Conservation (phyloP, 805 yeast genomes). For the Ogataea angusta region DNA sequence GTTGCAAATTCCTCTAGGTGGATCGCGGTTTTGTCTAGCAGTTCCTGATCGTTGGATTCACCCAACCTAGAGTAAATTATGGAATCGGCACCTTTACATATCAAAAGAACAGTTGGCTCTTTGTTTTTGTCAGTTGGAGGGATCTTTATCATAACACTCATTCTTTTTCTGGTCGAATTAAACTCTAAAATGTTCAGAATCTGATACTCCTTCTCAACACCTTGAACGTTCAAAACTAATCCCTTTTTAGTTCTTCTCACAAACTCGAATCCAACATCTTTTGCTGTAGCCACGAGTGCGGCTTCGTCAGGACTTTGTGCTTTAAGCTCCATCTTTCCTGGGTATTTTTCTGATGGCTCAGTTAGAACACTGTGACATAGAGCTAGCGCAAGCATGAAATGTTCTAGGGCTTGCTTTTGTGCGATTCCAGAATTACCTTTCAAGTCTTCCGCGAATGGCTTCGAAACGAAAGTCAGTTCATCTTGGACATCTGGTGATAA, state of each 20-base stretch:
- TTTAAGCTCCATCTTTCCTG: slow-evolving; percentile 53
- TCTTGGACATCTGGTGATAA: slow-evolving; percentile 40
- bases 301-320: slow-evolving; percentile 90
- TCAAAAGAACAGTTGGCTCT: slow-evolving; percentile 58
- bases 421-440: slow-evolving; percentile 45
- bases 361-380: slow-evolving; percentile 76
- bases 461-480: slow-evolving; percentile 68
- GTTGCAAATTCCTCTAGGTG: slow-evolving; percentile 78
- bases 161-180: slow-evolving; percentile 82
- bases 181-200: slow-evolving; percentile 70
- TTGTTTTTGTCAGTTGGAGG: slow-evolving; percentile 46
- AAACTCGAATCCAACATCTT: slow-evolving; percentile 72
- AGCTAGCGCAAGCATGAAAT: slow-evolving; percentile 73
- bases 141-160: slow-evolving; percentile 76
- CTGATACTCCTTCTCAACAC: slow-evolving; percentile 66
- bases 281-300: slow-evolving; percentile 77
- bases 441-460: slow-evolving; percentile 61
- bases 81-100: slow-evolving; percentile 86
- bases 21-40: slow-evolving; percentile 59
- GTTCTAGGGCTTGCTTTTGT: slow-evolving; percentile 61
- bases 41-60: slow-evolving; percentile 40
- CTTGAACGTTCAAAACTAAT: slow-evolving; percentile 63
- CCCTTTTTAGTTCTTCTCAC: slow-evolving; percentile 66
- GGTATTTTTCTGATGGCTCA: slow-evolving; percentile 60
- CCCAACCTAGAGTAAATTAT: slow-evolving; percentile 65